Conservation (phyloP, 495 filamentous ascomycete genomes). For the Penicillium soppii region DNA sequence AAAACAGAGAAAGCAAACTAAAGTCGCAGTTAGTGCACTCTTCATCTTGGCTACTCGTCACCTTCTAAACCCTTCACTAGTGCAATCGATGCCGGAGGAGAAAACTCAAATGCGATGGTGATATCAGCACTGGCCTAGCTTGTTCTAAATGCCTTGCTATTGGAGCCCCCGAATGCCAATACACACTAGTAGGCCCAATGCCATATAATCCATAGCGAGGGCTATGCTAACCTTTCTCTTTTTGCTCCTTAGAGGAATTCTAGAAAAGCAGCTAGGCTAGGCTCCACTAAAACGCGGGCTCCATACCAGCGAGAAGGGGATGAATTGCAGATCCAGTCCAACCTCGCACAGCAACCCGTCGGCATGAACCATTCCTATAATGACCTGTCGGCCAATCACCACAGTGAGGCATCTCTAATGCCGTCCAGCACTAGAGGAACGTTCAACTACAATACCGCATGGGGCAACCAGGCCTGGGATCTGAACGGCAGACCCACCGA, state of each 20-base stretch:
- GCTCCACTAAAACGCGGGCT: constrained; percentile 16
- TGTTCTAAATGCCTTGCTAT: constrained; percentile 82
- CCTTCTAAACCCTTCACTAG: constrained; percentile 45
- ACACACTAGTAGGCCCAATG: constrained; percentile 71
- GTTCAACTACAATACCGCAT: constrained; percentile 36
- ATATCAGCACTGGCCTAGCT: constrained; percentile 68
- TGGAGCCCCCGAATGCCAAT: constrained; percentile 70
- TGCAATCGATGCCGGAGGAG: constrained; percentile 88
- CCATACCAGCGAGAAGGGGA: constrained; percentile 27
- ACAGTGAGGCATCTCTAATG: constrained; percentile 24
- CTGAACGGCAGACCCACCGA: constrained; percentile 17
- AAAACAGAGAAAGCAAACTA: constrained; percentile 53
- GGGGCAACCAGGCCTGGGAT: constrained; percentile 33
- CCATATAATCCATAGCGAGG: no score
- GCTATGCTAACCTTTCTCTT: not conserved
- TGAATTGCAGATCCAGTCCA: constrained; percentile 22
- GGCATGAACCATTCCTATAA: constrained; percentile 33
- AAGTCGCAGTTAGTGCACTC: constrained; percentile 61
- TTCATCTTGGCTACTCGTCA: constrained; percentile 1
- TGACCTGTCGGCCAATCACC: constrained; percentile 23
- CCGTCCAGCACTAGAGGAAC: constrained; percentile 25
- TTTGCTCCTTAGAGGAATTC: constrained; percentile 20
- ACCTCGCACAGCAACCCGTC: constrained; percentile 20
- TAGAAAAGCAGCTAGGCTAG: no score
- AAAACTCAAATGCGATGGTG: constrained; percentile 95